Conservation (phyloP, 768 basidiomycete genomes). For the Lactarius trivialis region DNA sequence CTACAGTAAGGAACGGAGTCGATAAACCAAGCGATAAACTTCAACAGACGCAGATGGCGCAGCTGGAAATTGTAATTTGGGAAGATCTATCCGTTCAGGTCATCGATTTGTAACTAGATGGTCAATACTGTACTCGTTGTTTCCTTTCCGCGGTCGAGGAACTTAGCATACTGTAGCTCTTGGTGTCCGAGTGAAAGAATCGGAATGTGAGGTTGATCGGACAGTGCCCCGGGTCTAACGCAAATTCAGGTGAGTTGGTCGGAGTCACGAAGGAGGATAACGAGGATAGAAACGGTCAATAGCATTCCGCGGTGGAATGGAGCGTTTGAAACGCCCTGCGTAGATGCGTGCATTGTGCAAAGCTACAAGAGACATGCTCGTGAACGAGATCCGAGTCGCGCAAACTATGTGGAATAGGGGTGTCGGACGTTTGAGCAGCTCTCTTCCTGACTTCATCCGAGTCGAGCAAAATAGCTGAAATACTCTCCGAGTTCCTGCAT, state of each 20-base stretch:
- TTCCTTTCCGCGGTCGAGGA: too few relatives aligned
- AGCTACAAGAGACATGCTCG: slow-evolving; percentile 38
- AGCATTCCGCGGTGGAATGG: slow-evolving; percentile 61
- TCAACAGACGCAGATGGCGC: too few relatives aligned
- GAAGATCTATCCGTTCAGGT: too few relatives aligned
- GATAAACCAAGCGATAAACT: too few relatives aligned
- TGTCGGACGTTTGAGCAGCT: slow-evolving; percentile 65
- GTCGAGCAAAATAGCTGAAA: slow-evolving; percentile 72
- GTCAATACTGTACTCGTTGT: too few relatives aligned
- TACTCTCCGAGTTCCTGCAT: slow-evolving; percentile 50
- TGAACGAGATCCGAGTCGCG: slow-evolving; percentile 1
- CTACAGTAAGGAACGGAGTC: too few relatives aligned
- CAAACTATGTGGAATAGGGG: slow-evolving; percentile 53
- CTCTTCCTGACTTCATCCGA: slow-evolving; percentile 49
- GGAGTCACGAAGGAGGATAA: slow-evolving; percentile 36
- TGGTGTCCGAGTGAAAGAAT: slow-evolving; percentile 61
- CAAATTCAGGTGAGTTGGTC: slow-evolving; percentile 6
- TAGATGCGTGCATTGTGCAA: slow-evolving; percentile 81
- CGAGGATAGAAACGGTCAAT: slow-evolving; percentile 66
- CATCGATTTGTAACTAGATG: too few relatives aligned
- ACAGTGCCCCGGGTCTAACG: slow-evolving; percentile 24
- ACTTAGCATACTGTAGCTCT: too few relatives aligned
- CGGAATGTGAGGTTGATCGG: slow-evolving; percentile 79
- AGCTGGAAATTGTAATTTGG: too few relatives aligned
- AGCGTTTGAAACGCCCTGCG: slow-evolving; percentile 77